Base-by-base conservation (phyloP, 768 basidiomycete genomes). In the Termitomyces sp. region DNA sequence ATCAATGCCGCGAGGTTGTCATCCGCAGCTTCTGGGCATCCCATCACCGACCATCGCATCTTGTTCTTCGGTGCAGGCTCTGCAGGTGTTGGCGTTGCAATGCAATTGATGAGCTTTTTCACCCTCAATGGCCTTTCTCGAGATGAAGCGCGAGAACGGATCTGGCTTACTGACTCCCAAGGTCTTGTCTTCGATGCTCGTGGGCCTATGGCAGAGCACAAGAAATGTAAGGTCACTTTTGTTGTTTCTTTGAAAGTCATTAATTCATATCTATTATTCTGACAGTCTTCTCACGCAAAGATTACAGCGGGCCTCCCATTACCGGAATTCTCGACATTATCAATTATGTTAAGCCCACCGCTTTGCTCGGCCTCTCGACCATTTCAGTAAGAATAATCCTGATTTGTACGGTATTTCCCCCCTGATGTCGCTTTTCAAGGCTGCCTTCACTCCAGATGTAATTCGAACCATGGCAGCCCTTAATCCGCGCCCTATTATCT, bases 1-100 rank as follows among this genome's bases (percentile, higher is more conserved):
- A 70, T 95, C 66, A 93, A 93, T 65, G 95, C 95, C 41, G 91
- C 92, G 26, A 86, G 84, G 61, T 77, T 93, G 40, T 82, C 90
- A 0, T 85, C 86, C 20, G 81, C 75, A 4, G 88, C 88, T 2
- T 88, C 88, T n/a, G 87, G 87, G 5, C 73, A 75, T 8, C 80
- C 89, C 8, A 75, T 93, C 43, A 75, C 77, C 36, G 82, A 86
- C 33, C 95, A 96, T 68, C 84, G 86, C 41, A 92, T 97, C 66
- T 83, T 96, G 46, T 96, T 98, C 81, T 87, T 93, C 56, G 95
- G 95, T 18, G 93, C 95, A 4, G 95, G 95, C 5, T 90, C 88
- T 28, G 91, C 93, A 2, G 95, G 93, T 62, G 90, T 97, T 55
- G 95, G 95, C 49, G 95, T 98, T 48, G 95, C 89, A 58, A 86